Evolutionary conservation across 768 basidiomycete genomes (phyloP), one percentile per base, ranked within the genome.

Genomic region (Leccinum longicurvipes): DNA sequence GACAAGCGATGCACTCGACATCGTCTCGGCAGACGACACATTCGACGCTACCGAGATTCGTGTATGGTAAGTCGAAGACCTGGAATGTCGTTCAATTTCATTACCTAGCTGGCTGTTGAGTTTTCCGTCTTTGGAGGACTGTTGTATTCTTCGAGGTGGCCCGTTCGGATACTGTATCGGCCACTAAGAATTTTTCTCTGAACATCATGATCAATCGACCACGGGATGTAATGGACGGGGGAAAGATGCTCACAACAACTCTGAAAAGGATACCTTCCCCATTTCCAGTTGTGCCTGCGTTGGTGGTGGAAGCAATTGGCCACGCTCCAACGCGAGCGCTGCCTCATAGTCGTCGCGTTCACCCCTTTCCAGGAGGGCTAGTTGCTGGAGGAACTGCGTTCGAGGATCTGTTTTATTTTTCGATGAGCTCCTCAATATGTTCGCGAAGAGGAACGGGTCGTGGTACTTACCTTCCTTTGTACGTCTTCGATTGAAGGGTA

Each of bases 1-100:
- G 69, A 25, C 70, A 66, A 12, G 42, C 8, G 12, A 23, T 31
- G 6, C 28, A 29, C 15, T 59, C 58, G 3, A 72, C 49, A 3
- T 21, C n/a, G 28, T 81, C 79, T 4, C 64, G 59, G 57, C 81
- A 82, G 21, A 76, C 68, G 36, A 73, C 60, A 52, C 80, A 81
- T 39, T 72, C 63, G 17, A 63, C 56, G 12, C 69, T 71, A 11
- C 3, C 8, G 2, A 19, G 21, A 25, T 8, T 28, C 6, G 7
- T 24, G 29, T 19, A 6, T 15, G 21, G 54, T 63, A 10, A 59
- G 56, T 51, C 15, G 10, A 17, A 15, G 25, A 15, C 7, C n/a
- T 28, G 1, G 4, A 9, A 36, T 21, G 1, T 6, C 4, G 29
- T 28, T 24, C 21, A 24, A 11, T 45, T 45, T 34, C 42, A n/a